A percentile compares a stretch with the other conserved stretches of the same genome.
Evolutionary conservation across 257 asterid genomes (phyloP).

Genomic region (Forsythia viridissima): DNA sequence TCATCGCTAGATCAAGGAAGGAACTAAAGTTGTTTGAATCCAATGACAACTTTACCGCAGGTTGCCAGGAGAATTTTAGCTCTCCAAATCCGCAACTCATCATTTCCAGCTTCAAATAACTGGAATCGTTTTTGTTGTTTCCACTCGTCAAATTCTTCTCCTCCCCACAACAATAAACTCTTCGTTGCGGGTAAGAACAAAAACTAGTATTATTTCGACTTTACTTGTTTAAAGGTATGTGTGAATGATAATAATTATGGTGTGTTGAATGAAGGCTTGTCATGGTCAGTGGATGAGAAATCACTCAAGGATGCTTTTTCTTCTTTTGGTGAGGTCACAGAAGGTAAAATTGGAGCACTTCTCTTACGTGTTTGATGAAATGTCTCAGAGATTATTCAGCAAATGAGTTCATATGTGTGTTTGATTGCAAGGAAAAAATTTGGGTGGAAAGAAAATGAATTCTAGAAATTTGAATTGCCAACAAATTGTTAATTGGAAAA

Average conservation of each 20-base stretch:
- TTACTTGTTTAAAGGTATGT: background rate
- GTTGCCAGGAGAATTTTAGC: conserved; percentile 17
- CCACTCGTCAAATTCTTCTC: conserved; percentile 8
- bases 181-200: conserved; percentile 39
- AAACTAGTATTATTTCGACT: background rate
- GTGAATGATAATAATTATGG: background rate
- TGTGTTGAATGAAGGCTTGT: conserved; percentile 30
- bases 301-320: conserved; percentile 43
- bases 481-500: too few species aligned
- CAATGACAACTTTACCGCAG: background rate
- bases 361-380: conserved; percentile 28
- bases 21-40: background rate
- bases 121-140: background rate
- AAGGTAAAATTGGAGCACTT: conserved; percentile 32
- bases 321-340: conserved; percentile 42
- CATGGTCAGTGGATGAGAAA: conserved; percentile 50
- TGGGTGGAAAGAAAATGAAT: too few species aligned
- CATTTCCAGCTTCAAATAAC: background rate
- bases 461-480: too few species aligned
- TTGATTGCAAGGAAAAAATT: too few species aligned
- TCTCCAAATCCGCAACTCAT: background rate
- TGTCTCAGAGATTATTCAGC: conserved; percentile 10
- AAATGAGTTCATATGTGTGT: too few species aligned
- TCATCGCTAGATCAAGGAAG: background rate
- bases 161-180: conserved; percentile 40